Percentiles rank a stretch among this genome's conserved stretches.
phyloP scores from a whole-genome alignment of 78 protist genomes.

The Monosiga brevicollis region DNA sequence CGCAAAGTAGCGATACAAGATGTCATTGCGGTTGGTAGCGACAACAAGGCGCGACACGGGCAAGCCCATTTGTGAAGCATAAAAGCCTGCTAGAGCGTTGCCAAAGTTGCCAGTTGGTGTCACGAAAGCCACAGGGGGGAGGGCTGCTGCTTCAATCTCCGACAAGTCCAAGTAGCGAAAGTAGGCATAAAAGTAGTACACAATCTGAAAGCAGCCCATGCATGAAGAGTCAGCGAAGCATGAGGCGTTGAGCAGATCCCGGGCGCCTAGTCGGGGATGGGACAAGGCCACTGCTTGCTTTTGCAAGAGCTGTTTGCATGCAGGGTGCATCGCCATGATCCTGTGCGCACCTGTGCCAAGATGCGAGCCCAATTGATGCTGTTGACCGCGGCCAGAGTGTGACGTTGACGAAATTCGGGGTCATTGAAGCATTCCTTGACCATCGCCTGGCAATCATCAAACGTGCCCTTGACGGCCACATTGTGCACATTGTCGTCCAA shows the following conservation, averaged over 20 bases:
- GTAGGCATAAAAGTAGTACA: conserved; percentile 42
- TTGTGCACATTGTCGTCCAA: conserved; percentile 46
- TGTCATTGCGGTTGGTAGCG: conserved; percentile 58
- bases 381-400: conserved; percentile 44
- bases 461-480: conserved; percentile 39
- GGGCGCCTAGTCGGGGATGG: too few relatives aligned
- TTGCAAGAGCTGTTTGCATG: too few relatives aligned
- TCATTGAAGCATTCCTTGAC: conserved; percentile 44
- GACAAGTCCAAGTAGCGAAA: conserved; percentile 1
- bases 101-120: conserved; percentile 64
- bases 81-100: conserved; percentile 57
- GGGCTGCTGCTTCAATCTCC: background rate
- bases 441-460: conserved; percentile 46
- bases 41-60: conserved; percentile 34
- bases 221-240: too few relatives aligned
- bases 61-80: conserved; percentile 34
- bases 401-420: conserved; percentile 10
- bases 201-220: background rate
- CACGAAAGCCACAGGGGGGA: background rate
- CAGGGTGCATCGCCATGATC: background rate
- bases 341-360: conserved; percentile 33
- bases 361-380: conserved; percentile 61
- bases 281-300: too few relatives aligned
- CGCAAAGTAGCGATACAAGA: conserved; percentile 22
- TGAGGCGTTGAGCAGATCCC: too few relatives aligned